These are phyloP conservation scores for Mycena latifolia DNA, from an alignment of 768 basidiomycete species.

Conservation along the genomic window DNA sequence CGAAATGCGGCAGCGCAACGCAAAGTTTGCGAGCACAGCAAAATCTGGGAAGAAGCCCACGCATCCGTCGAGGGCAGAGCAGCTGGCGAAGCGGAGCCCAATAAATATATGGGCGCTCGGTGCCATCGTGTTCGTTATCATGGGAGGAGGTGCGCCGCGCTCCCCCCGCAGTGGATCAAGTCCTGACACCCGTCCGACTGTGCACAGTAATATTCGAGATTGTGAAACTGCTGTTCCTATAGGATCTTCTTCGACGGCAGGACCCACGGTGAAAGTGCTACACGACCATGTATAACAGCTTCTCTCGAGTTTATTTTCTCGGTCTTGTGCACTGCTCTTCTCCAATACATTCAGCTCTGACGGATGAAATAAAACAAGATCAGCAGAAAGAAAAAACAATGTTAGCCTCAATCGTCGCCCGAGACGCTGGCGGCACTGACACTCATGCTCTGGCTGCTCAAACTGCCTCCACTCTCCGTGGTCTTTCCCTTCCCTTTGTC, in stretches of 20 bases:
- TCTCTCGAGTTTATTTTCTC: conserved; percentile 18
- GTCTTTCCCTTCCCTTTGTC: conserved; percentile 52
- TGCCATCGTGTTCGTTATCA: conserved; percentile 78
- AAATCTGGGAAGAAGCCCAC: conserved; percentile 82
- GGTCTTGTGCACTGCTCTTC: conserved; percentile 9
- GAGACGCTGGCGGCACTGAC: conserved; percentile 67
- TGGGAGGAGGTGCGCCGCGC: conserved; percentile 76
- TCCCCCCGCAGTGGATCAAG: neutral
- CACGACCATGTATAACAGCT: conserved; percentile 31
- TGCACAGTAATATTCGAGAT: conserved; percentile 85
- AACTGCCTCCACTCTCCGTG: conserved; percentile 52
- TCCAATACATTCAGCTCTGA: conserved; percentile 13
- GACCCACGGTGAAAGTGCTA: conserved; percentile 19
- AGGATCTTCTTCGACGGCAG: conserved; percentile 35
- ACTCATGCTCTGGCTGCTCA: conserved; percentile 68
- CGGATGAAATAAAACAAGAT: conserved; percentile 9
- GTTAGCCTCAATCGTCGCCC: conserved; percentile 59
- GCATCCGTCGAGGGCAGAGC: conserved; percentile 79
- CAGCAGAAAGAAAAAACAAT: neutral
- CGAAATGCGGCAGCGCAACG: conserved; percentile 84
- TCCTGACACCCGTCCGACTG: neutral
- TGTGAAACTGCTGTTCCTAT: conserved; percentile 74
- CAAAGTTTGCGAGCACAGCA: conserved; percentile 82
- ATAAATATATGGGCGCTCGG: conserved; percentile 83
- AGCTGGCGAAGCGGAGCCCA: conserved; percentile 78